Base-by-base conservation (phyloP, 2,329 filamentous ascomycete species). In the Ceratocystis diversiconidia region DNA sequence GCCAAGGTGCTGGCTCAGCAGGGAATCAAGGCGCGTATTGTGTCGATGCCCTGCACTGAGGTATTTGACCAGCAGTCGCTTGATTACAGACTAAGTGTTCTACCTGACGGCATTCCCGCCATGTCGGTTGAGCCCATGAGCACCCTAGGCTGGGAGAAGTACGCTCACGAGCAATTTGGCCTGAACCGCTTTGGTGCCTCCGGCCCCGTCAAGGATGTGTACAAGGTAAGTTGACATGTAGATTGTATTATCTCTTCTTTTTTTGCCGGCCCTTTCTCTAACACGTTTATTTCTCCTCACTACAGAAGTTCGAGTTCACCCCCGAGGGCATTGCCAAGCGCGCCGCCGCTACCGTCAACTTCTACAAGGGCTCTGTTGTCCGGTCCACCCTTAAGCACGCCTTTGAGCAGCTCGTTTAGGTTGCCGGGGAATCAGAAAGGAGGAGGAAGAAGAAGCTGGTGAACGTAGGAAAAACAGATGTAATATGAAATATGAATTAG, bases 101-200 rank as follows among this genome's bases (percentile, higher is more conserved):
- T 99, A 69, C 94, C 92, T 72, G 91, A 96, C 75, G 92, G 92
- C 71, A 92, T 96, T 75, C 92, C 94, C 71, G 85, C 91, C 69
- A 78, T 99, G 77, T 95, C 89, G 66, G 89, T 99, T 71, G 94
- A 99, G 83, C 92, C 91, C 76, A 95, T 96, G 89, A 88, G 84
- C 78, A 99, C 94, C 71, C 86, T 96, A 79, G 94, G 94, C 72
- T 99, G 94, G 94, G 92, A 97, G 85, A 89, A 92, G 78, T 99
- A 97, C 81, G 89, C 91, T 68, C 92, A 99, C 80, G 94, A 99
- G 85, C 94, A 99, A 82, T 99, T 99, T 74, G 94, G 94, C 76
- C 86, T 99, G 71, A 99, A 99, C 88, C 86, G 94, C 76, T 99
- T 99, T 78, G 94, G 94, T 85, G 92, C 92, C 71, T 95, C 90